Evolutionary conservation across 208 protist genomes (phyloP).

Genomic region (Trypanosoma mega): DNA sequence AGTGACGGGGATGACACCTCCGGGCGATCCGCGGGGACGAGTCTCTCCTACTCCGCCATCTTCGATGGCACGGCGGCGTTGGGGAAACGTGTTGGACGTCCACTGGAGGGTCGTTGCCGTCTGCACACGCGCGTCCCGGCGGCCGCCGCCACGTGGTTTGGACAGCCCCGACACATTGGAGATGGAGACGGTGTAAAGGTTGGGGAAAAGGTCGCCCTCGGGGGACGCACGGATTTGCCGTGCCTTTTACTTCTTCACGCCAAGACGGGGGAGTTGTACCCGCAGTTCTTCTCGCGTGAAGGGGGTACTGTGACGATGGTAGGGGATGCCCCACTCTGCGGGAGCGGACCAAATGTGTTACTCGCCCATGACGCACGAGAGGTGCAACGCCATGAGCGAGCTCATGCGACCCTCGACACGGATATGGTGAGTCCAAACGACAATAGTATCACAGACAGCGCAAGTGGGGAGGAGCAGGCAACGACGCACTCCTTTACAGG

Average conservation of each 20-base stretch:
- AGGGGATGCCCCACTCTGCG: conserved; percentile 34
- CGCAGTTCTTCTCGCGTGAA: conserved; percentile 52
- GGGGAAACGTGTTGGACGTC: not conserved
- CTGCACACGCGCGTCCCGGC: conserved; percentile 44
- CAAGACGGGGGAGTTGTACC: conserved; percentile 59
- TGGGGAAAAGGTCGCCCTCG: conserved; percentile 18
- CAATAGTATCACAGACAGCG: conserved; percentile 18
- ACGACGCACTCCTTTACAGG: too few species aligned
- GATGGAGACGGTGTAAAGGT: not conserved
- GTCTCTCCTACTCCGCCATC: too few species aligned
- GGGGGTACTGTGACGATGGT: conserved; percentile 35
- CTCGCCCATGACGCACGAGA: conserved; percentile 28
- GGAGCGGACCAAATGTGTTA: conserved; percentile 60
- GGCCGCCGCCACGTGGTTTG: conserved; percentile 43
- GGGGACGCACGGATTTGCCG: conserved; percentile 39
- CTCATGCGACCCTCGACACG: not conserved
- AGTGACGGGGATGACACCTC: not conserved
- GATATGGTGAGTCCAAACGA: conserved; percentile 5
- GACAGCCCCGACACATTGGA: conserved; percentile 7
- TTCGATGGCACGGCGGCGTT: too few species aligned
- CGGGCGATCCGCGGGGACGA: conserved; percentile 1
- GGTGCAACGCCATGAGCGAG: not conserved
- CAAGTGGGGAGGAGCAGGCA: too few species aligned
- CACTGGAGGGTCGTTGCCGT: conserved; percentile 30
- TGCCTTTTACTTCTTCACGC: conserved; percentile 53